Conservation (phyloP, 352 stramenopile species). For the Phytophthora cryptogea region DNA sequence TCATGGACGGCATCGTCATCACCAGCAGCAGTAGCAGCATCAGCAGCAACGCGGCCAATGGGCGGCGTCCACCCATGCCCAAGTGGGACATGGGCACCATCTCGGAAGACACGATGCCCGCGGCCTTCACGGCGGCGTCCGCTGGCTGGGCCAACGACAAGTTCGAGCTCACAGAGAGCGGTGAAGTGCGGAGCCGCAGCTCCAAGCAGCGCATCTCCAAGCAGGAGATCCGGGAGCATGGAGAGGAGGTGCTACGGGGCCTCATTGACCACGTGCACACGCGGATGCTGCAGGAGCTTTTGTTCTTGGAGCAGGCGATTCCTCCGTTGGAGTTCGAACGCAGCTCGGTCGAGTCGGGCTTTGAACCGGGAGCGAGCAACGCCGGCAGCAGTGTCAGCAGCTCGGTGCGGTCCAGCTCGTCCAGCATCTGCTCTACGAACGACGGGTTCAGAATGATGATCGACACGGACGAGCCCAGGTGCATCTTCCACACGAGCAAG, state of each 20-base stretch:
- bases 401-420: conserved; percentile 70
- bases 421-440: conserved; percentile 81
- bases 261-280: conserved; percentile 81
- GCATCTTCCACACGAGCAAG: conserved; percentile 82
- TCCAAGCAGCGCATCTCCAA: conserved; percentile 67
- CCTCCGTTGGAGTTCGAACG: conserved; percentile 67
- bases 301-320: conserved; percentile 83
- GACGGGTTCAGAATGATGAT: conserved; percentile 86
- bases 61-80: conserved; percentile 29
- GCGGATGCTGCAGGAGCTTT: conserved; percentile 79
- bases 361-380: conserved; percentile 44
- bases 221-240: conserved; percentile 66
- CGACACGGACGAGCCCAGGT: conserved; percentile 75
- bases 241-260: conserved; percentile 66
- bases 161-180: conserved; percentile 63
- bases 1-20: conserved; percentile 50
- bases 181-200: conserved; percentile 54
- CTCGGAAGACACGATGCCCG: conserved; percentile 62
- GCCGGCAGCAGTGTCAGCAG: conserved; percentile 31
- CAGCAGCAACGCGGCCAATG: conserved; percentile 16
- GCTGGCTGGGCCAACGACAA: conserved; percentile 56
- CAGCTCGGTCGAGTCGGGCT: conserved; percentile 51
- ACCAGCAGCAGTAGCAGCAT: conserved; percentile 19
- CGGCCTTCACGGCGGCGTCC: conserved; percentile 42
- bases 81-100: conserved; percentile 83